A percentile compares a stretch with the other conserved stretches of the same genome.
phyloP scores from a whole-genome alignment of 1,284 basidiomycete genomes.

The Wolfiporia cocos region DNA sequence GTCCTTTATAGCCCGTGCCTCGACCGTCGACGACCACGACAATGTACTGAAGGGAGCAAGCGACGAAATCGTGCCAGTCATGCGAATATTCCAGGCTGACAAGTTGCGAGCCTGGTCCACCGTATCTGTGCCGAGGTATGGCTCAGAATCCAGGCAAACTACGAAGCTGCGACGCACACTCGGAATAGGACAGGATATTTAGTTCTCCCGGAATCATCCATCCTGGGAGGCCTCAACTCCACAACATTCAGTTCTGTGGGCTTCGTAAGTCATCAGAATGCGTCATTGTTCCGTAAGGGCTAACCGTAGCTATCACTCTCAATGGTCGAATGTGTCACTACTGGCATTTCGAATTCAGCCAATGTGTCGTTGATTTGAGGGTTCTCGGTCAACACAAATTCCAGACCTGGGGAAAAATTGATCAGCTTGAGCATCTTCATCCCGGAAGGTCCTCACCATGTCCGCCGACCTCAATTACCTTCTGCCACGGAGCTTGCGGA shows the following conservation, averaged over 20 bases:
- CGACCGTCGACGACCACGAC: slow-evolving; percentile 87
- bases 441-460: slow-evolving; percentile 48
- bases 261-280: slow-evolving; percentile 3
- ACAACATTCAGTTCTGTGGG: slow-evolving; percentile 74
- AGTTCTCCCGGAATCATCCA: slow-evolving; percentile 89
- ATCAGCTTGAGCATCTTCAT: too few relatives aligned
- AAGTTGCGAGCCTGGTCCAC: slow-evolving; percentile 82
- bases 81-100: slow-evolving; percentile 63
- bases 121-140: slow-evolving; percentile 63
- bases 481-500: slow-evolving; percentile 85
- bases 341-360: slow-evolving; percentile 68
- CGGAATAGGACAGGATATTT: slow-evolving; percentile 91
- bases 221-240: slow-evolving; percentile 85
- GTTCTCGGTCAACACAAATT: slow-evolving; percentile 72
- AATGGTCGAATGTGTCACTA: slow-evolving; percentile 65
- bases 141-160: background rate
- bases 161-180: slow-evolving; percentile 47
- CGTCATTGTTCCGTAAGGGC: slow-evolving; percentile 10
- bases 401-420: slow-evolving; percentile 37
- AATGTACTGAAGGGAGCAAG: slow-evolving; percentile 79
- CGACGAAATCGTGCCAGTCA: slow-evolving; percentile 88
- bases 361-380: slow-evolving; percentile 65
- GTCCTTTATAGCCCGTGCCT: slow-evolving; percentile 91
- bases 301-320: slow-evolving; percentile 76
- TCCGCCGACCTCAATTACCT: slow-evolving; percentile 61